Percentiles rank a stretch among this genome's conserved stretches.
Evolutionary conservation across 116 monocot species (phyloP).

Genomic region (Phalaenopsis hybrid): DNA sequence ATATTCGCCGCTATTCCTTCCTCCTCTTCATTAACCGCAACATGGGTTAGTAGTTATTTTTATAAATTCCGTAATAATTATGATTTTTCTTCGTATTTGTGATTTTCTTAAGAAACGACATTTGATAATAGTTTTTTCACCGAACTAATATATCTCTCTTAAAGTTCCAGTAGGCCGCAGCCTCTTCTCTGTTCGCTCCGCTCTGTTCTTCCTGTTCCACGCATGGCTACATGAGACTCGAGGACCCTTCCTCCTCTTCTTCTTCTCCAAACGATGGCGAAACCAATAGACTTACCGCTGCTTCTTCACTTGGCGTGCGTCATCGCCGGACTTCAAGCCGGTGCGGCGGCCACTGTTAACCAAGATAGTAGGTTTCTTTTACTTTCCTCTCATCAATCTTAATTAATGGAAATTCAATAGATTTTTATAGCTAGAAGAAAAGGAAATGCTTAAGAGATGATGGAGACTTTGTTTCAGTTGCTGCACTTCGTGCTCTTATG

Average conservation of each 20-base stretch:
- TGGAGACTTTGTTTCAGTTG: slow-evolving; percentile 32
- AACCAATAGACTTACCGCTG: not conserved
- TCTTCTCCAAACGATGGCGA: not conserved
- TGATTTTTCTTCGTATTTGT: no score
- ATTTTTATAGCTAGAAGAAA: not conserved
- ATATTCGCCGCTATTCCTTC: no score
- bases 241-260: not conserved
- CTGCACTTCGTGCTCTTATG: slow-evolving; percentile 41
- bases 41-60: no score
- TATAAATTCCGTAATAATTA: no score
- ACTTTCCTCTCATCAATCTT: not conserved
- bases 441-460: not conserved
- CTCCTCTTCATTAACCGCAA: no score
- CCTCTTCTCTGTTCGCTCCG: not conserved
- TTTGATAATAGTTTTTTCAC: no score
- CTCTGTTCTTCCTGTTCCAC: not conserved
- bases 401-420: not conserved
- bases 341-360: not conserved
- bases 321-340: slow-evolving; percentile 5
- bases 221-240: not conserved
- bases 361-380: not conserved
- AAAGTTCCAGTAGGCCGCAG: not conserved
- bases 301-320: not conserved
- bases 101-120: no score
- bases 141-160: not conserved